phyloP scores from a whole-genome alignment of 192 early-diverging fungal genomes.

The Umbelopsis vinacea region DNA sequence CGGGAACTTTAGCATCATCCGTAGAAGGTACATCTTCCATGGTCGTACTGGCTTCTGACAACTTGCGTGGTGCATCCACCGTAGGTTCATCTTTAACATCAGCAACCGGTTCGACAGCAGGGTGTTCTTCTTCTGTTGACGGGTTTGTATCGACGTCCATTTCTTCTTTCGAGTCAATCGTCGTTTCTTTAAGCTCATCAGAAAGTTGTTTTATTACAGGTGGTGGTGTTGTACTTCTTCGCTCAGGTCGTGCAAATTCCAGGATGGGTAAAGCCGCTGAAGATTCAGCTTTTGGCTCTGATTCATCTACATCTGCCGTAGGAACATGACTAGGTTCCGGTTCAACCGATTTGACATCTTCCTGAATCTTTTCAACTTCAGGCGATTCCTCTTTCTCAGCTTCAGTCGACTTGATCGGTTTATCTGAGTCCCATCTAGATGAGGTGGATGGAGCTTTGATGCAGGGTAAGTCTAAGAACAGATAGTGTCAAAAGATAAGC shows the following conservation, averaged over 20 bases:
- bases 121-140: too few species aligned
- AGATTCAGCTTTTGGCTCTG: not conserved
- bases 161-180: not conserved
- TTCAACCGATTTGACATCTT: not conserved
- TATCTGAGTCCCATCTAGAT: not conserved
- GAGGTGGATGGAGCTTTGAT: not conserved
- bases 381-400: not conserved
- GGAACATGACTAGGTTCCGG: not conserved
- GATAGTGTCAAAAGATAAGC: not conserved
- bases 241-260: slow-evolving; percentile 9
- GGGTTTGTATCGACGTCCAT: not conserved
- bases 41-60: not conserved
- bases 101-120: not conserved
- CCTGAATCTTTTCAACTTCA: not conserved
- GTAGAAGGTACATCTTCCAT: not conserved
- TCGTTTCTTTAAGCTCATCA: not conserved
- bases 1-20: not conserved
- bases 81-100: not conserved
- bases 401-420: not conserved
- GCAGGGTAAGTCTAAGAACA: not conserved
- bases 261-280: not conserved
- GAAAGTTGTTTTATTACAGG: not conserved
- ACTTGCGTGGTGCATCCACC: not conserved
- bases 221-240: not conserved
- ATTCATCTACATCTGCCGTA: not conserved